Evolutionary conservation across 805 yeast species (phyloP).

Genomic region (Yarrowia alimentaria): DNA sequence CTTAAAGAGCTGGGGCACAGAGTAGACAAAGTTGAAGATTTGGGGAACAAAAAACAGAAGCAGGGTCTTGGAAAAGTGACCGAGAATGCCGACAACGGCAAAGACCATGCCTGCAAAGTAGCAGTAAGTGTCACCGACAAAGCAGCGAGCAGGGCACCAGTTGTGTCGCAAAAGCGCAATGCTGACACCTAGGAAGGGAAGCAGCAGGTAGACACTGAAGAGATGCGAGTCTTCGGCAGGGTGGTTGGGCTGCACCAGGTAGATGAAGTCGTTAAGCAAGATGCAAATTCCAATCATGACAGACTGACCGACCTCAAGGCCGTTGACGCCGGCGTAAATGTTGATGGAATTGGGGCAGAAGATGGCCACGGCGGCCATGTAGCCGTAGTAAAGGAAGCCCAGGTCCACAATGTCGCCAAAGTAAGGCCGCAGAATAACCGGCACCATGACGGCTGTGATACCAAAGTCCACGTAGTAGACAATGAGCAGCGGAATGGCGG

Average conservation of each 20-base stretch:
- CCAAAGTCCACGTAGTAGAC: conserved; percentile 95
- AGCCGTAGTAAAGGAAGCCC: conserved; percentile 74
- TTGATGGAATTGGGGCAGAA: conserved; percentile 96
- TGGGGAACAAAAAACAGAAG: conserved; percentile 86
- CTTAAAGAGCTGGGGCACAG: conserved; percentile 87
- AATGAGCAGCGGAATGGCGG: conserved; percentile 83
- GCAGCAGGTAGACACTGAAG: conserved; percentile 70
- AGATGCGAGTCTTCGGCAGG: conserved; percentile 79
- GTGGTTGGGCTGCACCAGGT: conserved; percentile 48
- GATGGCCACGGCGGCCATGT: conserved; percentile 89
- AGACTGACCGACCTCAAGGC: conserved; percentile 94
- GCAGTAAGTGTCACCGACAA: conserved; percentile 98
- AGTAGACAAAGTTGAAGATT: conserved; percentile 82
- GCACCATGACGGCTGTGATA: conserved; percentile 81
- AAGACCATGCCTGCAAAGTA: conserved; percentile 98
- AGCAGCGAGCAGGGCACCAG: conserved; percentile 88
- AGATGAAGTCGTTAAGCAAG: conserved; percentile 72
- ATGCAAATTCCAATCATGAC: conserved; percentile 71
- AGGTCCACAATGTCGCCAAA: conserved; percentile 57
- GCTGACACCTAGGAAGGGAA: conserved; percentile 87
- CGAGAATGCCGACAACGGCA: conserved; percentile 93
- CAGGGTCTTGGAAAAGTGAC: conserved; percentile 93
- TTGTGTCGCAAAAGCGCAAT: conserved; percentile 72
- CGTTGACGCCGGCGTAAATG: conserved; percentile 94
- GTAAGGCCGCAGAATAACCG: conserved; percentile 52